Evolutionary conservation across 164 flowering plant genomes (phyloP).

Genomic region (Magnolia officinalis): DNA sequence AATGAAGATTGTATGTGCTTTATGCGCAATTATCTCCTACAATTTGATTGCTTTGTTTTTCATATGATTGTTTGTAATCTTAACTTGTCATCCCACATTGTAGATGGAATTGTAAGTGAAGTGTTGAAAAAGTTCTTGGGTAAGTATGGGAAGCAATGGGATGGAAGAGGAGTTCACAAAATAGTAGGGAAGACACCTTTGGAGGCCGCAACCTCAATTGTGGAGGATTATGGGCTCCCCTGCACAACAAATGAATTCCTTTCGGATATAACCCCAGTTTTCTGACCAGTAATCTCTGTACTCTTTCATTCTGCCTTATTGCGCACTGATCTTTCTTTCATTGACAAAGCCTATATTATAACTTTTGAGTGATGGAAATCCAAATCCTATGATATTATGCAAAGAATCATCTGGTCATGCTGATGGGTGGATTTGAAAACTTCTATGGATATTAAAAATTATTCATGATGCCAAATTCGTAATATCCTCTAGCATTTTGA

Average conservation of each 20-base stretch:
- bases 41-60: background rate
- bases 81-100: conserved; percentile 7
- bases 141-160: conserved; percentile 84
- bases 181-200: conserved; percentile 67
- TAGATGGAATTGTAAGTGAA: conserved; percentile 73
- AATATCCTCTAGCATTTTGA: background rate
- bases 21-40: background rate
- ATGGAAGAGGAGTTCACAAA: conserved; percentile 54
- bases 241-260: conserved; percentile 56
- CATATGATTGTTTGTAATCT: background rate
- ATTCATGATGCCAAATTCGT: background rate
- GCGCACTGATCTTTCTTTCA: background rate
- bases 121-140: conserved; percentile 52
- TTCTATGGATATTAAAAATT: background rate
- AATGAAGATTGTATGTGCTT: background rate
- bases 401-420: too few species aligned
- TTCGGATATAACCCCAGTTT: conserved; percentile 62
- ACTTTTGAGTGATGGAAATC: too few species aligned
- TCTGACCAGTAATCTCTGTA: conserved; percentile 48
- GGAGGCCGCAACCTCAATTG: conserved; percentile 65
- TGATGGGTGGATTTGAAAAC: conserved; percentile 1
- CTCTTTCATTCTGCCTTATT: background rate
- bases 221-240: conserved; percentile 82
- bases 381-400: too few species aligned
- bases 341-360: too few species aligned